These are phyloP conservation scores for Flaveria sonorensis DNA, from an alignment of 129 eudicot genomes.

Conservation along the genomic window DNA sequence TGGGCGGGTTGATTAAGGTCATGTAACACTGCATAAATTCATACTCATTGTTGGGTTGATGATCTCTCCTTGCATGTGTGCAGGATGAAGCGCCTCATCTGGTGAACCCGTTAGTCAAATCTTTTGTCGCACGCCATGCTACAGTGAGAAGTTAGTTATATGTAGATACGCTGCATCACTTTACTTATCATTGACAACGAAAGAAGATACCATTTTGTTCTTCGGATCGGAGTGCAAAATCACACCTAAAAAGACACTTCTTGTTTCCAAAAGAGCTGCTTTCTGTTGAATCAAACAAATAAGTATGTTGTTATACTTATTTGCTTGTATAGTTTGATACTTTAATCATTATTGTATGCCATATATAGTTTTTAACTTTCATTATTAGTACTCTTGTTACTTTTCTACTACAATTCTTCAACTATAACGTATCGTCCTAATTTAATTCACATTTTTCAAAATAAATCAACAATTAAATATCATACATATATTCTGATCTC, in stretches of 20 bases:
- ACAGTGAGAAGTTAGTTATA: constrained; percentile 33
- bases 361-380: too few relatives aligned
- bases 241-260: background rate
- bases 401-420: too few relatives aligned
- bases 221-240: background rate
- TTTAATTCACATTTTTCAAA: too few relatives aligned
- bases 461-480: too few relatives aligned
- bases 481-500: too few relatives aligned
- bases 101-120: constrained; percentile 74
- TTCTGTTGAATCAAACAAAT: constrained; percentile 3
- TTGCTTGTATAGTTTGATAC: background rate
- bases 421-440: too few relatives aligned
- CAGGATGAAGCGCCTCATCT: constrained; percentile 97
- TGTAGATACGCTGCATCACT: background rate
- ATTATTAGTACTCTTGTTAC: too few relatives aligned
- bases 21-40: too few relatives aligned
- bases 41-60: background rate
- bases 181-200: constrained; percentile 7
- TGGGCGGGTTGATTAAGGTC: too few relatives aligned
- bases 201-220: constrained; percentile 13
- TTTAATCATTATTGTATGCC: too few relatives aligned
- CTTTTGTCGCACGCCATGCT: constrained; percentile 77
- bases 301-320: background rate
- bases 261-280: background rate
- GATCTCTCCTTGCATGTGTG: constrained; percentile 32